These are phyloP conservation scores for Leccinum solheimii DNA, from an alignment of 1,284 basidiomycete genomes.

Conservation along the genomic window DNA sequence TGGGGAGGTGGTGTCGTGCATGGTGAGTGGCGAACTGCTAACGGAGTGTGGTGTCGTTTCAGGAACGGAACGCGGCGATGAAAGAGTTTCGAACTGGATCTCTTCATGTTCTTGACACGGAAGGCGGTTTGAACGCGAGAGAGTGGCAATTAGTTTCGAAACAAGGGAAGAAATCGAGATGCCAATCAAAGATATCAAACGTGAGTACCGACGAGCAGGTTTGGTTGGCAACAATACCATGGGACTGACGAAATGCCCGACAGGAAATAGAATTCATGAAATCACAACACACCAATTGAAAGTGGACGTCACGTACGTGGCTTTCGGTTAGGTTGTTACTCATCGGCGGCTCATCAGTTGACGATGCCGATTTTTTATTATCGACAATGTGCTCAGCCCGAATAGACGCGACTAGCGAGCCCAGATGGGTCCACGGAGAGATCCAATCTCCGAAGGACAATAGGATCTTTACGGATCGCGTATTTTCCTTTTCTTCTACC, in stretches of 20 bases:
- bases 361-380: background rate
- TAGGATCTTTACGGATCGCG: no score
- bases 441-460: no score
- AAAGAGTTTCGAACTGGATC: slow-evolving; percentile 93
- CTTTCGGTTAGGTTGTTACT: background rate
- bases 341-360: slow-evolving; percentile 6
- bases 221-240: background rate
- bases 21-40: slow-evolving; percentile 8
- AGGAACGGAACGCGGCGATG: slow-evolving; percentile 98
- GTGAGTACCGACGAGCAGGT: slow-evolving; percentile 48
- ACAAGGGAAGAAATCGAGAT: slow-evolving; percentile 93
- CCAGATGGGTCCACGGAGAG: background rate
- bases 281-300: slow-evolving; percentile 92
- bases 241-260: background rate
- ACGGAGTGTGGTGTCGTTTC: slow-evolving; percentile 5
- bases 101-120: slow-evolving; percentile 84
- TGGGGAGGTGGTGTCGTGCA: slow-evolving; percentile 9
- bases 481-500: background rate
- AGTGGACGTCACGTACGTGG: slow-evolving; percentile 85
- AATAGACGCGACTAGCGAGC: slow-evolving; percentile 25
- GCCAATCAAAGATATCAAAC: slow-evolving; percentile 89
- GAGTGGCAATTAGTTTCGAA: slow-evolving; percentile 92
- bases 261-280: slow-evolving; percentile 57
- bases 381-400: slow-evolving; percentile 30
- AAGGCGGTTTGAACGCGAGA: slow-evolving; percentile 91